Base-by-base conservation (phyloP, 2,329 filamentous ascomycete genomes). In the Shiraia sp. region DNA sequence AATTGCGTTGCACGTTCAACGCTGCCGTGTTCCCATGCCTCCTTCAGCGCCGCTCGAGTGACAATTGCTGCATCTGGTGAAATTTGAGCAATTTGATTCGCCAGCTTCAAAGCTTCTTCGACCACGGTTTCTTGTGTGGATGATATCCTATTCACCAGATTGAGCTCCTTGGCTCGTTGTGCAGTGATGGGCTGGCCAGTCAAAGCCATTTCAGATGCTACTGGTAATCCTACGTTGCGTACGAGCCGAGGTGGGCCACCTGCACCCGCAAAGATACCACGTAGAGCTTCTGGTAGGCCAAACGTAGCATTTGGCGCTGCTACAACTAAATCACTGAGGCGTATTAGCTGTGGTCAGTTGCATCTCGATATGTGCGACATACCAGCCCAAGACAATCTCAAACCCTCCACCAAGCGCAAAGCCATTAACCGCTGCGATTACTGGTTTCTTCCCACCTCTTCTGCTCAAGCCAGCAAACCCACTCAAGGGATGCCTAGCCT, bases 351-450 rank as follows among this genome's bases (percentile, higher is more conserved):
- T 17, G 24, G 2, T 9, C 6, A 27, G 16, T 14, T n/a, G 7
- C 8, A 8, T 6, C 10, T 9, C 12, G 17, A 6, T 26, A 8
- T 7, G 3, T 2, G 37, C 24, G 16, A 63, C 70, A 25, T 61
- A 79, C 77, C 77, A 80, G 35, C 78, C 78, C 39, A 80, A 62
- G 7, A 74, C 72, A 51, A 80, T 77, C 63, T 82, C 79, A 49
- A 80, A 81, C 0, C 79, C 80, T 4, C 79, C 80, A 0, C 80
- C 80, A 32, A 80, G 66, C 1, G 78, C 78, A 45, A 77, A 73
- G 0, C 80, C 80, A 62, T 82, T 83, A 3, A 82, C 78, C 2
- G 80, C 80, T 7, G 78, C 79, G 57, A 83, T 79, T 32, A 83
- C 72, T 1, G 80, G 80, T 63, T 83, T 83, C 69, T 80, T 82